phyloP scores from a whole-genome alignment of 805 yeast species.

The Candida piceae region DNA sequence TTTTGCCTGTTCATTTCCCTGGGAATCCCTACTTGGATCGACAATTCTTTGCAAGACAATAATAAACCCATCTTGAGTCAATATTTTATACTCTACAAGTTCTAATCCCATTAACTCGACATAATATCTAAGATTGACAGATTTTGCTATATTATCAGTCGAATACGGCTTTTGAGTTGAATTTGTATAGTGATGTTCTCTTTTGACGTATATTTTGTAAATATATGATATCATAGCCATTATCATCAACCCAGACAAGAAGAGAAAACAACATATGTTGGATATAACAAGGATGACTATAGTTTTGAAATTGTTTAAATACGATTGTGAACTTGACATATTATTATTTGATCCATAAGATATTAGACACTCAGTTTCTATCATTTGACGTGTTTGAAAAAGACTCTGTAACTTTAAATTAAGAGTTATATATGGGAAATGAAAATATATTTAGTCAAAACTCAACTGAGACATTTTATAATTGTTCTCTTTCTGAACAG shows the following conservation, averaged over 20 bases:
- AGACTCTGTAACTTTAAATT: too few species aligned
- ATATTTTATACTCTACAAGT: slow-evolving; percentile 51
- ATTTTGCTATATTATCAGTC: slow-evolving; percentile 27
- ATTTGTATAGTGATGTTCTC: slow-evolving; percentile 5
- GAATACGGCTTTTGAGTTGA: slow-evolving; percentile 20
- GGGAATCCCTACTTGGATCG: slow-evolving; percentile 33
- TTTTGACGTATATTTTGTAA: slow-evolving; percentile 8
- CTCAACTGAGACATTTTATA: too few species aligned
- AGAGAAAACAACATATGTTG: slow-evolving; percentile 18
- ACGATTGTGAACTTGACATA: too few species aligned
- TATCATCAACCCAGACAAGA: slow-evolving; percentile 22
- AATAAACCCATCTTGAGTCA: slow-evolving; percentile 77
- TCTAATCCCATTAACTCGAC: slow-evolving; percentile 56
- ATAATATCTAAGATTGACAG: slow-evolving; percentile 54
- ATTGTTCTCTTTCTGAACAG: too few species aligned
- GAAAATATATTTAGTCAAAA: too few species aligned
- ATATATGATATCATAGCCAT: slow-evolving; percentile 18
- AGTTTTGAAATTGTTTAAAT: too few species aligned
- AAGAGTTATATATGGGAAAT: too few species aligned
- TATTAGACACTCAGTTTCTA: too few species aligned
- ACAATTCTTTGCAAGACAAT: slow-evolving; percentile 61
- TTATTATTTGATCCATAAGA: too few species aligned
- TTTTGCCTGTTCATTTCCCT: slow-evolving; percentile 13
- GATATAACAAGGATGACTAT: slow-evolving; percentile 11
- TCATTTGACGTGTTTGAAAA: too few species aligned